These are phyloP conservation scores for Populus nigra DNA, from an alignment of 345 rosid genomes.

Conservation along the genomic window DNA sequence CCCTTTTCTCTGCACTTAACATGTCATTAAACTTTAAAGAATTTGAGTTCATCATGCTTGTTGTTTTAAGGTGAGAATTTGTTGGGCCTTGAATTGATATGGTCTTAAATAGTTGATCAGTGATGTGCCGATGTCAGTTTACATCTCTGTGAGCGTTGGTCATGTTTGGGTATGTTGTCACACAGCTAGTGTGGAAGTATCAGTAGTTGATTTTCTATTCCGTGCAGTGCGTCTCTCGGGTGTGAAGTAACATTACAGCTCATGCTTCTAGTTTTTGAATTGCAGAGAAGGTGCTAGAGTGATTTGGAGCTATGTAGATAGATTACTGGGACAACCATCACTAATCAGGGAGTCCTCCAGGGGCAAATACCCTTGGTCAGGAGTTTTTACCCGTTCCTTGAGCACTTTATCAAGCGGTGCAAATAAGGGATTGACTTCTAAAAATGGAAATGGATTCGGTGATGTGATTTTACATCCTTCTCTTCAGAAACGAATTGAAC, in stretches of 20 bases:
- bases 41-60: not conserved
- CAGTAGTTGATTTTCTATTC: not conserved
- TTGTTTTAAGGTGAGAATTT: not conserved
- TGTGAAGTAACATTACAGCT: not conserved
- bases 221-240: no score
- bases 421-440: slow-evolving; percentile 45
- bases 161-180: not conserved
- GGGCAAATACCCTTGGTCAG: slow-evolving; percentile 98
- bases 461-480: slow-evolving; percentile 90
- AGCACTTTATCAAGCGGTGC: slow-evolving; percentile 43
- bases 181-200: not conserved
- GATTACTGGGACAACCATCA: slow-evolving; percentile 97
- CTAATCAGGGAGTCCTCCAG: slow-evolving; percentile 96
- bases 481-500: slow-evolving; percentile 80
- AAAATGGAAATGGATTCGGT: slow-evolving; percentile 73
- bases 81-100: not conserved
- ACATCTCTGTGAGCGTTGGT: not conserved
- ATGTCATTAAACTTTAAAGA: not conserved
- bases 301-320: slow-evolving; percentile 95
- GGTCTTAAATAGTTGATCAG: not conserved
- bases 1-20: not conserved
- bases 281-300: slow-evolving; percentile 98
- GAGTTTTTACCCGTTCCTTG: slow-evolving; percentile 45
- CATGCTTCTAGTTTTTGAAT: slow-evolving; percentile 9
- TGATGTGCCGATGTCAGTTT: not conserved